A percentile compares a stretch with the other conserved stretches of the same genome.
These are phyloP conservation scores for Phytophthora megakarya DNA, from an alignment of 352 stramenopile species.

Conservation along the genomic window DNA sequence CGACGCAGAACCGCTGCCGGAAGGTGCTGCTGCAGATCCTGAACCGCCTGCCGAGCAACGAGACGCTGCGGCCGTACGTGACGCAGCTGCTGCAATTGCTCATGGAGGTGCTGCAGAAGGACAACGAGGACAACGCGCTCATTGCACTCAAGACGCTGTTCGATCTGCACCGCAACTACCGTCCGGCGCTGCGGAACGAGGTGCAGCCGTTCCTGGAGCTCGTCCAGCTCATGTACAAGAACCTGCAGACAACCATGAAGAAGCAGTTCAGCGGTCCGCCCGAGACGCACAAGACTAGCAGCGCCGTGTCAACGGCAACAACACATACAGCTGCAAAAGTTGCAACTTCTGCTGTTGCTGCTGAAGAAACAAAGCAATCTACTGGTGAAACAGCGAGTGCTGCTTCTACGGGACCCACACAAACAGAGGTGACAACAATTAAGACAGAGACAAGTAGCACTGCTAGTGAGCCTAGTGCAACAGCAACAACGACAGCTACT, in stretches of 20 bases:
- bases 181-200: conserved; percentile 87
- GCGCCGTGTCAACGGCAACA: conserved; percentile 22
- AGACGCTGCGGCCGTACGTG: conserved; percentile 94
- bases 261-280: conserved; percentile 81
- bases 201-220: conserved; percentile 90
- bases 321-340: conserved; percentile 29
- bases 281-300: conserved; percentile 38
- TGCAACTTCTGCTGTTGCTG: conserved; percentile 9
- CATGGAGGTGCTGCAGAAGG: conserved; percentile 93
- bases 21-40: conserved; percentile 95
- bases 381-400: conserved; percentile 3
- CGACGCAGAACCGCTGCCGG: conserved; percentile 87
- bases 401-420: conserved; percentile 9
- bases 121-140: conserved; percentile 98
- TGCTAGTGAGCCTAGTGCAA: conserved; percentile 5
- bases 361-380: conserved; percentile 20
- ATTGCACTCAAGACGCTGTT: conserved; percentile 96
- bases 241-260: conserved; percentile 79
- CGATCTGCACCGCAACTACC: conserved; percentile 97
- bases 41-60: conserved; percentile 94
- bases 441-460: conserved; percentile 7
- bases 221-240: conserved; percentile 92
- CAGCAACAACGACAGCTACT: conserved; percentile 7
- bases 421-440: neutral
- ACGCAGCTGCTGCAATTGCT: conserved; percentile 90